Percentiles rank a stretch among this genome's conserved stretches.
These are phyloP conservation scores for Lolium perenne DNA, from an alignment of 176 grass and related monocot genomes.

Conservation along the genomic window DNA sequence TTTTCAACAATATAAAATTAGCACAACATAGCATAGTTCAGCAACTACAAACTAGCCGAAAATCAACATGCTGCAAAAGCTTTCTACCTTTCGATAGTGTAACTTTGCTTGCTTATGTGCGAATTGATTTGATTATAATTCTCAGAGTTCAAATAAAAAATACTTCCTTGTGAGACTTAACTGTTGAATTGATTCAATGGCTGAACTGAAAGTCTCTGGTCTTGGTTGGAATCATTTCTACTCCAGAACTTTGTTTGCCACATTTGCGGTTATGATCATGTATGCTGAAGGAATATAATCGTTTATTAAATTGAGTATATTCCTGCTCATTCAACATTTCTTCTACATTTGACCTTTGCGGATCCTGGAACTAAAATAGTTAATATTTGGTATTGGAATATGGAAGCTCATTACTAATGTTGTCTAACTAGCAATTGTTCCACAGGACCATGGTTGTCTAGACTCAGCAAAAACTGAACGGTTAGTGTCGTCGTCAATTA, in stretches of 20 bases:
- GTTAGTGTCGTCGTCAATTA: slow-evolving; percentile 32
- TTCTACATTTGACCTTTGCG: background rate
- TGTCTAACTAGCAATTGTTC: slow-evolving; percentile 27
- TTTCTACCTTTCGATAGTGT: slow-evolving; percentile 13
- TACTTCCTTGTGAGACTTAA: background rate
- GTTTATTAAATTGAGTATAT: background rate
- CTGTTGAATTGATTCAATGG: background rate
- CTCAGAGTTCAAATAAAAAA: background rate
- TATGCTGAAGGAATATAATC: background rate
- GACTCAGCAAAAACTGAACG: slow-evolving; percentile 32
- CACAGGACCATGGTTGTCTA: slow-evolving; percentile 36
- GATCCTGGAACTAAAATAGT: background rate
- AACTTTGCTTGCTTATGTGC: background rate
- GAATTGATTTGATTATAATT: background rate
- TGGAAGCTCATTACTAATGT: background rate
- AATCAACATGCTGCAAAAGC: slow-evolving; percentile 8
- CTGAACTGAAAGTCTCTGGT: slow-evolving; percentile 16
- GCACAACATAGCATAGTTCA: background rate
- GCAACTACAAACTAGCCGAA: background rate
- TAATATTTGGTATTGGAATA: background rate
- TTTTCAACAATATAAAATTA: background rate
- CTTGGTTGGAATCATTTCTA: background rate
- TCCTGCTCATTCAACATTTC: background rate
- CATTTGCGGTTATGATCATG: background rate
- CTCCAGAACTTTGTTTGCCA: background rate